These are phyloP conservation scores for Lactifluus pinguis DNA, from an alignment of 768 basidiomycete species.

Conservation along the genomic window DNA sequence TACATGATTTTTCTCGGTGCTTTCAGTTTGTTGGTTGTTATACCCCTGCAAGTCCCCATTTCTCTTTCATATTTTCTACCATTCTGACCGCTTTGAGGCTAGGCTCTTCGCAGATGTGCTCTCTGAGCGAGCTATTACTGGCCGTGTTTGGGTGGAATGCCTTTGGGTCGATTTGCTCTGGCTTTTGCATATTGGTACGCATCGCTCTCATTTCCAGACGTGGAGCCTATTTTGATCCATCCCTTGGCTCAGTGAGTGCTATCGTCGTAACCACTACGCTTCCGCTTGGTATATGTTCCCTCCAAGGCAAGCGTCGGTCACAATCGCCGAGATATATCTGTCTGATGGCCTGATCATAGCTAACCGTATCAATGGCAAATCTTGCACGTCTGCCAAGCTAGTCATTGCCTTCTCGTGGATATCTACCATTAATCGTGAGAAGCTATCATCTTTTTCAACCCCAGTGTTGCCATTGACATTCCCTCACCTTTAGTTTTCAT, in stretches of 20 bases:
- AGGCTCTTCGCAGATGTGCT: constrained; percentile 14
- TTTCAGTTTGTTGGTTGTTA: constrained; percentile 15
- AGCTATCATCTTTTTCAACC: neutral
- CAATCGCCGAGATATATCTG: neutral
- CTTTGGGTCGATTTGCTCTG: constrained; percentile 13
- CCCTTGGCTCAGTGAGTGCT: constrained; percentile 7
- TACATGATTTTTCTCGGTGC: constrained; percentile 20
- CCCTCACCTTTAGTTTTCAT: constrained; percentile 4
- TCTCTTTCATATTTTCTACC: neutral
- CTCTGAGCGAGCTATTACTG: neutral
- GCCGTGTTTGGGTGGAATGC: constrained; percentile 17
- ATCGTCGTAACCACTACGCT: constrained; percentile 7
- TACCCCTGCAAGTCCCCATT: constrained; percentile 4
- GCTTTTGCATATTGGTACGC: constrained; percentile 15
- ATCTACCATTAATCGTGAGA: constrained; percentile 16
- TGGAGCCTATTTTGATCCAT: neutral
- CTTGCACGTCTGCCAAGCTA: constrained; percentile 15
- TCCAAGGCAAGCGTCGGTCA: constrained; percentile 1
- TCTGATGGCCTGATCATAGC: neutral
- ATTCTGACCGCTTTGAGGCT: neutral
- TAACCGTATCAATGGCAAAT: neutral
- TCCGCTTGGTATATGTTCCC: constrained; percentile 12
- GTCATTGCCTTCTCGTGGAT: constrained; percentile 17
- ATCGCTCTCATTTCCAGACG: neutral
- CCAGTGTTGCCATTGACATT: neutral